These are phyloP conservation scores for Paxillus involutus DNA, from an alignment of 768 basidiomycete species.

Conservation along the genomic window DNA sequence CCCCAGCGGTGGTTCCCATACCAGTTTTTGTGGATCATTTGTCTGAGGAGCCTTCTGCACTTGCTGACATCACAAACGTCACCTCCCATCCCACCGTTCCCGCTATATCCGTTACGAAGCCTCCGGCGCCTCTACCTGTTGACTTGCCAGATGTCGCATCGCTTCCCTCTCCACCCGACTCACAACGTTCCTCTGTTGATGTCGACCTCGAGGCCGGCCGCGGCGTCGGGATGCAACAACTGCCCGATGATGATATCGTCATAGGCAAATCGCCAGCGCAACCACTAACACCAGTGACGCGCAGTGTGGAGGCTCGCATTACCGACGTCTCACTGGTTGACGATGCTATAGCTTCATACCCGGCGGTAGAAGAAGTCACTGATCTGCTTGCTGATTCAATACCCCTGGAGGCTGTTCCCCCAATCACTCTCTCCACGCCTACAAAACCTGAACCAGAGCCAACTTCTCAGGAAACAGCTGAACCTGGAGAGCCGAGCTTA, in stretches of 20 bases:
- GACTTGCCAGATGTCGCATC: conserved; percentile 64
- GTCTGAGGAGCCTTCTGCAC: conserved; percentile 18
- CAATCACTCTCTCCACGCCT: conserved; percentile 35
- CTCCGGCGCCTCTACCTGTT: conserved; percentile 70
- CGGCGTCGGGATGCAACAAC: conserved; percentile 39
- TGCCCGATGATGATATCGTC: conserved; percentile 10
- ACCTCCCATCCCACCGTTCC: conserved; percentile 37
- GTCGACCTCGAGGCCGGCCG: conserved; percentile 41
- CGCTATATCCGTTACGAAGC: conserved; percentile 63
- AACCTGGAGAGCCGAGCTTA: conserved; percentile 9
- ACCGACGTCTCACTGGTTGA: conserved; percentile 17
- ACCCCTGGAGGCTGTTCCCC: conserved; percentile 30
- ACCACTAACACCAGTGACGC: conserved; percentile 7
- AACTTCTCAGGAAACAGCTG: background rate
- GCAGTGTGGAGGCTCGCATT: conserved; percentile 10
- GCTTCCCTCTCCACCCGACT: conserved; percentile 44
- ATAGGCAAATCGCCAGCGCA: conserved; percentile 10
- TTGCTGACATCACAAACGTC: conserved; percentile 24
- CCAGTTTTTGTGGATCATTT: conserved; percentile 49
- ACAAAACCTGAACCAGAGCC: conserved; percentile 7
- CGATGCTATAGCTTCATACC: conserved; percentile 15
- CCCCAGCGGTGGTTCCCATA: conserved; percentile 61
- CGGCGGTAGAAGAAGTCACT: conserved; percentile 34
- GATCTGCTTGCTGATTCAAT: conserved; percentile 51
- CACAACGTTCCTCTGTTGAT: conserved; percentile 38